A percentile compares a stretch with the other conserved stretches of the same genome.
phyloP scores from a whole-genome alignment of 140 eudicot species.

The Cichorium intybus region DNA sequence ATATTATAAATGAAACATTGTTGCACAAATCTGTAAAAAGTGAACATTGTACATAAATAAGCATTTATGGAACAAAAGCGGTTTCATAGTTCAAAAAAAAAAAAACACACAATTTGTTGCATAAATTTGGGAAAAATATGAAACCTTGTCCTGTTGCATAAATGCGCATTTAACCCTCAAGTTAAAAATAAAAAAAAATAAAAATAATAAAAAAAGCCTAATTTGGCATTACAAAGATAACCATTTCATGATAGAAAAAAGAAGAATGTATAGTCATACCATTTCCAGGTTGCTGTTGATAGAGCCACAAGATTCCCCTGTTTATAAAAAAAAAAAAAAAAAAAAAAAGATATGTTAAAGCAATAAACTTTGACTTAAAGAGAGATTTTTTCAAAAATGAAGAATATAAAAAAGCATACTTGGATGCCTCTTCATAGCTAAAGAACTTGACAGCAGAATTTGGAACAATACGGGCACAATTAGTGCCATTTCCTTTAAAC shows the following conservation, averaged over 20 bases:
- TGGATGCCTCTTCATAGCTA: conserved; percentile 98
- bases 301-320: conserved; percentile 87
- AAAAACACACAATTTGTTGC: no score
- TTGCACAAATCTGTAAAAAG: neutral
- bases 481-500: conserved; percentile 97
- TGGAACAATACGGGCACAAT: conserved; percentile 98
- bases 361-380: conserved; percentile 1
- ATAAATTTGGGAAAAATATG: neutral
- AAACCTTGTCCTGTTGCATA: neutral
- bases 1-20: no score
- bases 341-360: neutral
- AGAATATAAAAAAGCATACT: conserved; percentile 37
- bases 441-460: conserved; percentile 97
- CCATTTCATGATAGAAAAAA: neutral
- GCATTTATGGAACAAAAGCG: no score
- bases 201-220: no score
- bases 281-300: conserved; percentile 82
- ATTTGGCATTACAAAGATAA: neutral
- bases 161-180: neutral
- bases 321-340: conserved; percentile 2
- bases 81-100: no score
- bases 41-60: no score
- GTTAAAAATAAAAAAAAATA: no score
- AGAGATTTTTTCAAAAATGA: neutral
- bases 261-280: conserved; percentile 44